Percentiles rank a stretch among this genome's conserved stretches.
These are phyloP conservation scores for Colletotrichum shisoi DNA, from an alignment of 2,329 filamentous ascomycete genomes.

Conservation along the genomic window DNA sequence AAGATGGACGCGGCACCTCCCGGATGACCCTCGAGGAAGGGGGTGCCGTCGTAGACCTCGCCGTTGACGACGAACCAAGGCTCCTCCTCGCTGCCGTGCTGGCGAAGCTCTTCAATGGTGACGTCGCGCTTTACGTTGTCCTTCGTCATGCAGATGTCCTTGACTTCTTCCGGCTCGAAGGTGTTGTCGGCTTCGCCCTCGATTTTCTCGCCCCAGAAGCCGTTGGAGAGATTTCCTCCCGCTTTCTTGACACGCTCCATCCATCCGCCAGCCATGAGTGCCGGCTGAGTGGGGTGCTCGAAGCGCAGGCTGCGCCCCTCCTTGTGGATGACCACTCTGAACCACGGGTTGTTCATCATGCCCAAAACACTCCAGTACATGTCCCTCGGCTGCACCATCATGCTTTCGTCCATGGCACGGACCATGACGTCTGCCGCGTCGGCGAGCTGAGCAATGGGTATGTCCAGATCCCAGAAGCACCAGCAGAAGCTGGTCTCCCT, in stretches of 20 bases:
- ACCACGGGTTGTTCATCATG: conserved; percentile 99
- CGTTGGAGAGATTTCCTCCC: conserved; percentile 81
- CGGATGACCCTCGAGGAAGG: conserved; percentile 81
- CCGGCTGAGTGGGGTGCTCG: conserved; percentile 87
- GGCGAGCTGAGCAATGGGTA: conserved; percentile 69
- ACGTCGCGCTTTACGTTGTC: conserved; percentile 70
- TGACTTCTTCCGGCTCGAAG: conserved; percentile 58
- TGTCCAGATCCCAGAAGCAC: conserved; percentile 86
- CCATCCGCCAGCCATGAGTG: conserved; percentile 81
- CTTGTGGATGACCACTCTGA: conserved; percentile 77
- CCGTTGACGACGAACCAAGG: conserved; percentile 92
- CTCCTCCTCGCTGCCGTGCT: conserved; percentile 68
- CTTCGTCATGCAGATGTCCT: conserved; percentile 81
- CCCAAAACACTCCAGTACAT: conserved; percentile 97
- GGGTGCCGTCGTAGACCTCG: conserved; percentile 86
- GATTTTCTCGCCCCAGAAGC: conserved; percentile 81
- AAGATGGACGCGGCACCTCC: conserved; percentile 87
- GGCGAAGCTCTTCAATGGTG: conserved; percentile 73
- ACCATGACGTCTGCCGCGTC: conserved; percentile 77
- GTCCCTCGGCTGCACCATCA: conserved; percentile 86
- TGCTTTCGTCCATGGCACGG: conserved; percentile 86
- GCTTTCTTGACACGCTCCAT: conserved; percentile 89
- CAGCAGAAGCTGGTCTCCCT: conserved; percentile 86
- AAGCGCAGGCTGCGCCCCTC: conserved; percentile 72
- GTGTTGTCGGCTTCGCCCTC: conserved; percentile 58